Base-by-base conservation (phyloP, 371 early-diverging fungal species). In the Thermomucor indicae-seudaticae region DNA sequence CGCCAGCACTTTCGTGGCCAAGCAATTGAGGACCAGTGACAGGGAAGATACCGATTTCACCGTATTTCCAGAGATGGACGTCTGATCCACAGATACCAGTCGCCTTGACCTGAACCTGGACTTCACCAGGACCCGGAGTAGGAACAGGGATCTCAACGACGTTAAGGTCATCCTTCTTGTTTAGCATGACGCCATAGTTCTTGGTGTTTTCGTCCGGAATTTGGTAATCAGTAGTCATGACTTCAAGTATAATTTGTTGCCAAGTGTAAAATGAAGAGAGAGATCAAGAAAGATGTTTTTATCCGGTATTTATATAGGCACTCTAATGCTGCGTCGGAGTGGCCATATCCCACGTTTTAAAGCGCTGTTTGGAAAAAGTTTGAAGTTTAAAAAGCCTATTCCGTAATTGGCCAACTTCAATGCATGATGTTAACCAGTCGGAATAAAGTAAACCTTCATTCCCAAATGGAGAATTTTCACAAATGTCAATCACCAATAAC, bases 1-100 rank as follows among this genome's bases (percentile, higher is more conserved):
- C 41, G 17, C 77, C 78, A 39, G 75, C 64, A 44, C 65, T 65
- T 51, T 77, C 78, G 43, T 73, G 74, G 1, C 78, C 78, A 65
- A 73, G 59, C 11, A 72, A 41, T 24, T 60, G 62, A 38, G 72
- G 72, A 0, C 46, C 40, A 3, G 50, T 63, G 2, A 65, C 66
- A 28, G 62, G 63, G 45, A 72, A 72, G n/a, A 72, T 72, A 55
- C 72, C 72, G 39, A 72, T 72, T 30, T 65, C 66, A 32, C 69
- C 72, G 49, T 72, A 53, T 35, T 68, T 68, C 66, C 72, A 72
- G 43, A 68, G 42, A 47, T 72, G 72, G 27, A 68, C 45, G 30
- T 72, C 72, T 7, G 69, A 68, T 24, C 73, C 73, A 49, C 70
- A 69, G 22, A 69, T 70, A 56, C 73, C 73, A 20, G 59, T 63